Evolutionary conservation across 768 basidiomycete species (phyloP).

Genomic region (Tulasnella sp.): DNA sequence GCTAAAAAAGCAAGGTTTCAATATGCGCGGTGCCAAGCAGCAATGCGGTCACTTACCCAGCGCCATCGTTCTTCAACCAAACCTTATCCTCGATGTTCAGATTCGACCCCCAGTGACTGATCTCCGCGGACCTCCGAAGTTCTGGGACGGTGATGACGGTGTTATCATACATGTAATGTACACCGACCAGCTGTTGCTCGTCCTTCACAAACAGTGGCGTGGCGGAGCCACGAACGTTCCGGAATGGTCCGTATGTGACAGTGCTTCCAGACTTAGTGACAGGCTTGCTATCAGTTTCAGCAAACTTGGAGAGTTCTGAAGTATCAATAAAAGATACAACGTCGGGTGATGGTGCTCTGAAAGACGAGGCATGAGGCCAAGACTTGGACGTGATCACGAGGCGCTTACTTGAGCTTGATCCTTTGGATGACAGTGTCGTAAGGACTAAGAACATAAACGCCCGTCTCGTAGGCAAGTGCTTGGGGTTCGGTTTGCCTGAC

Average conservation of each 20-base stretch:
- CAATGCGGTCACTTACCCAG: slow-evolving; percentile 58
- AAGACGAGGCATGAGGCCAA: slow-evolving; percentile 35
- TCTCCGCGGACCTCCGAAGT: slow-evolving; percentile 74
- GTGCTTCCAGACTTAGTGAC: slow-evolving; percentile 68
- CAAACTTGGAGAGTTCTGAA: slow-evolving; percentile 51
- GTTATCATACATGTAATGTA: slow-evolving; percentile 81
- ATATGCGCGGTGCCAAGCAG: not conserved
- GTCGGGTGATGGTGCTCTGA: slow-evolving; percentile 65
- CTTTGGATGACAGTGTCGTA: slow-evolving; percentile 78
- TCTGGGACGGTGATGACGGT: slow-evolving; percentile 73
- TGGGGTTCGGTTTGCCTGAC: slow-evolving; percentile 75
- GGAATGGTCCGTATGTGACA: slow-evolving; percentile 85
- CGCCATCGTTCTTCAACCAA: slow-evolving; percentile 81
- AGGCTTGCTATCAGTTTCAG: slow-evolving; percentile 38
- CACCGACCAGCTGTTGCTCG: slow-evolving; percentile 59
- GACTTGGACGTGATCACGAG: slow-evolving; percentile 32
- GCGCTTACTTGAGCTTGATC: slow-evolving; percentile 71
- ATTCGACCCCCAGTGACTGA: slow-evolving; percentile 97
- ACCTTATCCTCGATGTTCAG: slow-evolving; percentile 90
- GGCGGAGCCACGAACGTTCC: slow-evolving; percentile 63
- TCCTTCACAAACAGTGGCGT: slow-evolving; percentile 51
- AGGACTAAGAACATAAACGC: slow-evolving; percentile 78
- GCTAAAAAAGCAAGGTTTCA: slow-evolving; percentile 41
- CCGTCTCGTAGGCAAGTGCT: slow-evolving; percentile 68
- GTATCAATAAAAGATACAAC: slow-evolving; percentile 63